Conservation (phyloP, 2,329 filamentous ascomycete species). For the Talaromyces funiculosus region DNA sequence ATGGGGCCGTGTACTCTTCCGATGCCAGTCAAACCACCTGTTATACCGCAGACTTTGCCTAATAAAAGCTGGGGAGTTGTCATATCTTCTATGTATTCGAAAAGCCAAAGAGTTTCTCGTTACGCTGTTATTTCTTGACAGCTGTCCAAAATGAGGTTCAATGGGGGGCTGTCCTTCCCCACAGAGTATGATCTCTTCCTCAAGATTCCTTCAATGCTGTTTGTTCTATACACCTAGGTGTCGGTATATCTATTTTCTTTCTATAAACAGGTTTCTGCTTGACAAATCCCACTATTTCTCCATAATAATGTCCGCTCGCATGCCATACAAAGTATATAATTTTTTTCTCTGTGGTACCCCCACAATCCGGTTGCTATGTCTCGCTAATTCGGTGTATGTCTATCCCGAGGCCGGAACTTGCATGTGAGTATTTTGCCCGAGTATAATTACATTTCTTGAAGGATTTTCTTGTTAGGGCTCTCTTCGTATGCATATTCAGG, state of each 20-base stretch:
- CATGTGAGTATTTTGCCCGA: background rate
- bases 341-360: background rate
- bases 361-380: background rate
- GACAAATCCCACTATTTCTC: conserved; percentile 15
- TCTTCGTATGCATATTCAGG: background rate
- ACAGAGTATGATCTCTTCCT: background rate
- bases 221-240: background rate
- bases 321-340: background rate
- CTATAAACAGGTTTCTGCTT: background rate
- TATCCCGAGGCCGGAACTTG: background rate
- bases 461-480: background rate
- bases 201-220: background rate
- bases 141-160: background rate
- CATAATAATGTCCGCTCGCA: conserved; percentile 18
- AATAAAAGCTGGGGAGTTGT: conserved; percentile 50
- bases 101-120: too few species aligned
- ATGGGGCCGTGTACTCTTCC: conserved; percentile 48
- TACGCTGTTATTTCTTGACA: background rate
- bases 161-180: background rate
- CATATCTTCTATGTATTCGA: conserved; percentile 18
- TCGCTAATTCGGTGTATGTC: conserved; percentile 1
- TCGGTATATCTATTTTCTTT: background rate
- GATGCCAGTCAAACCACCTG: conserved; percentile 80
- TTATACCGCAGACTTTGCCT: conserved; percentile 78
- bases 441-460: background rate